Base-by-base conservation (phyloP, 352 stramenopile species). In the Hyaloperonospora brassicae region DNA sequence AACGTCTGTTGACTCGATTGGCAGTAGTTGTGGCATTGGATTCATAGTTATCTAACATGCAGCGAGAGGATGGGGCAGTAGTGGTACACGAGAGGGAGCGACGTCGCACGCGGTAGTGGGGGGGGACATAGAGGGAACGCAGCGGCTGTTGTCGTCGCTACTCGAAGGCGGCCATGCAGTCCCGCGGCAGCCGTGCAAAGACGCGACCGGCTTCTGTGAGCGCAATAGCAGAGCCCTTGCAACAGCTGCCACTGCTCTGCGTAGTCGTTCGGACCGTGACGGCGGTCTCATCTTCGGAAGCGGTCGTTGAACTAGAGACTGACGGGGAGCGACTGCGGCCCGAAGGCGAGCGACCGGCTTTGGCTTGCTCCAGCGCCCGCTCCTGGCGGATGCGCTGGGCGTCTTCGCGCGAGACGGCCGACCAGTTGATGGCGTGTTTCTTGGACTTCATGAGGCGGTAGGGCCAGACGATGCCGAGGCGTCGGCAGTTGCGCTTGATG, bases 401-500 rank as follows among this genome's bases (percentile, higher is more conserved):
- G 41, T 74, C 62, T 10, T 74, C 66, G 35, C 59, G 66, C 23
- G 66, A 74, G 52, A 74, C 60, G 52, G 62, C 66, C 23, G 62
- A 61, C 62, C 56, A 71, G 27, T 68, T 52, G 17, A 56, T 59
- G 38, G 65, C 66, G 38, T 73, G 59, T 57, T 76, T 69, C 59
- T 75, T 75, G 66, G 71, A 70, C 50, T 75, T 79, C 53, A 73
- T 67, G 42, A 76, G 61, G 17, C 72, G 72, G 50, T 80, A 83
- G 31, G 72, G 73, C 73, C 73, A 83, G 21, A 76, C 69, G 50
- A 83, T 83, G 40, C 73, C 73, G 6, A 73, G 65, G 34, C 73
- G 73, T 23, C 75, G 76, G 46, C 73, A 83, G 56, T 79, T 83
- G 54, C 73, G 62, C 56, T 83, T 83, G 50, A 84, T 68, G 41